These are phyloP conservation scores for Xylariaceae sp. DNA, from an alignment of 2,329 filamentous ascomycete genomes.

Conservation along the genomic window DNA sequence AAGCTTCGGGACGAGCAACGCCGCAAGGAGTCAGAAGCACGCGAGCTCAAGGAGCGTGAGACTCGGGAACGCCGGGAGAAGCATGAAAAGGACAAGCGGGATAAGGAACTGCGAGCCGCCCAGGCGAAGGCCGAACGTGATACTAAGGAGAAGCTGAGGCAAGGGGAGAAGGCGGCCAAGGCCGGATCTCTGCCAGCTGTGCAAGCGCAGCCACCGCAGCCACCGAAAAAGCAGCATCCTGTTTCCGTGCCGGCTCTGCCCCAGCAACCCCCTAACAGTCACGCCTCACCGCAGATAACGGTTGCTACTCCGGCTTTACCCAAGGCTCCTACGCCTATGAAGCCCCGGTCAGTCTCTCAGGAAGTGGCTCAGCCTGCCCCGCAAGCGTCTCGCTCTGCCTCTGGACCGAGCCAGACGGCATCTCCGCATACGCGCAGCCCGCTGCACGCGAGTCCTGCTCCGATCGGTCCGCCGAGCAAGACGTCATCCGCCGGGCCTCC, in stretches of 20 bases:
- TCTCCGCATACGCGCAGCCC: constrained; percentile 57
- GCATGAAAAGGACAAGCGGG: constrained; percentile 50
- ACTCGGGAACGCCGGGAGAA: constrained; percentile 48
- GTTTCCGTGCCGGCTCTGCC: constrained; percentile 44
- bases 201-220: constrained; percentile 32
- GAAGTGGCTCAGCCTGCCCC: constrained; percentile 66
- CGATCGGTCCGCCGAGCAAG: constrained; percentile 57
- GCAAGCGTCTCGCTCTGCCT: constrained; percentile 57
- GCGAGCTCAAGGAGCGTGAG: constrained; percentile 63
- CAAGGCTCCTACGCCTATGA: constrained; percentile 74
- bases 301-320: constrained; percentile 74
- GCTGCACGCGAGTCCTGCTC: constrained; percentile 56
- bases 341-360: constrained; percentile 69
- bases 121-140: constrained; percentile 39
- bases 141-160: constrained; percentile 38
- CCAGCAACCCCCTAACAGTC: constrained; percentile 50
- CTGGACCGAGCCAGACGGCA: constrained; percentile 45
- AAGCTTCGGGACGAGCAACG: constrained; percentile 78
- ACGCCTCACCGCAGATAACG: constrained; percentile 71
- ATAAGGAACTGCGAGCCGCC: constrained; percentile 42
- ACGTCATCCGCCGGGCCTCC: constrained; percentile 33
- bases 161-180: constrained; percentile 37
- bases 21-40: constrained; percentile 68
- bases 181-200: constrained; percentile 26
- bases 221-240: constrained; percentile 36